Conservation (phyloP, 306 rosid species). For the Rosa lucieae region DNA sequence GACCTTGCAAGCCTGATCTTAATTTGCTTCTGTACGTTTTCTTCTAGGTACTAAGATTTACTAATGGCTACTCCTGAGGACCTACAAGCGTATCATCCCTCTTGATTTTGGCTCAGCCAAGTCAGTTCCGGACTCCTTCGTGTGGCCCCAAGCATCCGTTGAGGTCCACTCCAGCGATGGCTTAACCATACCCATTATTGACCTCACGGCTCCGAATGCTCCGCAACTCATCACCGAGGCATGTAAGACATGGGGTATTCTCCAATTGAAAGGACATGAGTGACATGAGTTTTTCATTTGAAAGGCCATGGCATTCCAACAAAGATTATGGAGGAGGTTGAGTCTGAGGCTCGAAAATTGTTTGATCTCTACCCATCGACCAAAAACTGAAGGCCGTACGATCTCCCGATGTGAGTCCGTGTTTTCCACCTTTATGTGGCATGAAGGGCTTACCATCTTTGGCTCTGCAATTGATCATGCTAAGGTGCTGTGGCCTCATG, state of each 20-base stretch:
- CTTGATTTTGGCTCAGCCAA: neutral
- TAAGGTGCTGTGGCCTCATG: neutral
- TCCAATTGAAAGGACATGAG: neutral
- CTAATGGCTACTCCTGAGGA: neutral
- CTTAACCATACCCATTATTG: neutral
- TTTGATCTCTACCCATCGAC: neutral
- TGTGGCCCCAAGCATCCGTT: neutral
- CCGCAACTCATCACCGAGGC: neutral
- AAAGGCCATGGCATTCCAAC: neutral
- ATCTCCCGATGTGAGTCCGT: neutral
- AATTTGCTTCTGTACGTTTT: neutral
- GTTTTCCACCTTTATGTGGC: constrained; percentile 6
- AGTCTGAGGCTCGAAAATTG: neutral
- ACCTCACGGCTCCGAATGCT: neutral
- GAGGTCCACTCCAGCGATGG: neutral
- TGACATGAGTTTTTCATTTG: neutral
- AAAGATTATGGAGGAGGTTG: neutral
- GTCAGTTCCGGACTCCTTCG: neutral
- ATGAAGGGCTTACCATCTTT: neutral
- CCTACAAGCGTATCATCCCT: neutral
- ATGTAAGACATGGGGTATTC: neutral
- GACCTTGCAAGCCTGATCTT: neutral
- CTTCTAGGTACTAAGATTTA: neutral
- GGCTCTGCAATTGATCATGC: neutral
- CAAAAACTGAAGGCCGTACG: neutral